Percentiles rank a stretch among this genome's conserved stretches.
These are phyloP conservation scores for Apiotrichum porosum DNA, from an alignment of 1,284 basidiomycete genomes.

Conservation along the genomic window DNA sequence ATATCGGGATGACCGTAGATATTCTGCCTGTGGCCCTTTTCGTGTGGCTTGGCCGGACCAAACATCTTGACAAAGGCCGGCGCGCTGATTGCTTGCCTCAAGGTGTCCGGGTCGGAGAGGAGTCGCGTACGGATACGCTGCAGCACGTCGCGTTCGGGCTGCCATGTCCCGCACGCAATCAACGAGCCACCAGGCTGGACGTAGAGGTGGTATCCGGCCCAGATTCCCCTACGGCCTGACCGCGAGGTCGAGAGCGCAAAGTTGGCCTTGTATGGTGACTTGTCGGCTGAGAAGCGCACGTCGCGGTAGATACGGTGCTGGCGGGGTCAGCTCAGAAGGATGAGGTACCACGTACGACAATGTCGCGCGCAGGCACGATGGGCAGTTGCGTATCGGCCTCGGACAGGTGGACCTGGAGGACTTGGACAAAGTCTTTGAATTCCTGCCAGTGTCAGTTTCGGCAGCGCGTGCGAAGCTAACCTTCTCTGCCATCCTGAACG, in stretches of 20 bases:
- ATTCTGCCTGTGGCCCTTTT: conserved; percentile 61
- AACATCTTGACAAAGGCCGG: conserved; percentile 67
- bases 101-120: conserved; percentile 57
- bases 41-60: conserved; percentile 61
- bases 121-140: conserved; percentile 67
- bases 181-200: conserved; percentile 65
- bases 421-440: conserved; percentile 75
- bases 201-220: conserved; percentile 44
- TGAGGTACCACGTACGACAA: conserved; percentile 57
- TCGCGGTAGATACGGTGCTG: conserved; percentile 51
- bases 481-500: conserved; percentile 73
- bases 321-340: neutral
- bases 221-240: conserved; percentile 45
- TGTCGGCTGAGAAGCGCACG: conserved; percentile 66
- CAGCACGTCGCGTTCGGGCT: conserved; percentile 72
- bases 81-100: conserved; percentile 62
- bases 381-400: conserved; percentile 76
- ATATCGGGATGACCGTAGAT: conserved; percentile 77
- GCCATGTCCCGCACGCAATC: conserved; percentile 78
- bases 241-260: conserved; percentile 51
- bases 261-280: conserved; percentile 79
- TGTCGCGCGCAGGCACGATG: conserved; percentile 75
- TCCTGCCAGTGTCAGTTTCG: conserved; percentile 51
- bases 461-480: conserved; percentile 17
- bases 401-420: conserved; percentile 60